phyloP scores from a whole-genome alignment of 805 yeast genomes.

The Wickerhamiella vanderwaltii region DNA sequence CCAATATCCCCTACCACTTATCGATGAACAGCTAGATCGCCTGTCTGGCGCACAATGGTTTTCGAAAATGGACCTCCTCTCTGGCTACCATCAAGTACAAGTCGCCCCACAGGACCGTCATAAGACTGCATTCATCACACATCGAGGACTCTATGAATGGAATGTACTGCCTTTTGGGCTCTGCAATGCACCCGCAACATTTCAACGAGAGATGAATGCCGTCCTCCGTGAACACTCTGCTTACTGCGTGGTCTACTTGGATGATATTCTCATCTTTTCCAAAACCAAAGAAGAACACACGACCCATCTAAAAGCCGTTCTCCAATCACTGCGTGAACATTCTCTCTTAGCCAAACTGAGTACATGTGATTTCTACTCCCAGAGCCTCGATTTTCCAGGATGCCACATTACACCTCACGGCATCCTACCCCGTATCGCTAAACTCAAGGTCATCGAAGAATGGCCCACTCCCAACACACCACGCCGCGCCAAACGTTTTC shows the following conservation, averaged over 20 bases:
- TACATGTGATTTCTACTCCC: not conserved
- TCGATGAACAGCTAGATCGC: slow-evolving; percentile 1
- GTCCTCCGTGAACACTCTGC: not conserved
- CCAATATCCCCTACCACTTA: slow-evolving; percentile 1
- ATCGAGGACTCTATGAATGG: not conserved
- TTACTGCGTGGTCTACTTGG: slow-evolving; percentile 1
- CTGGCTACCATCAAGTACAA: slow-evolving; percentile 1
- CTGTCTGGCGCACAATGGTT: not conserved
- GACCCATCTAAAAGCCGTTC: not conserved
- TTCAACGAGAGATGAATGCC: not conserved
- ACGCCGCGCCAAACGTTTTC: not conserved
- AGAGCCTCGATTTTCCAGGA: not conserved
- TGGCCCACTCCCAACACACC: slow-evolving; percentile 3
- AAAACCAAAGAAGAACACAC: not conserved
- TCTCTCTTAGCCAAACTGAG: not conserved
- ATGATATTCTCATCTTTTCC: slow-evolving; percentile 5
- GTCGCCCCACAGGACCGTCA: not conserved
- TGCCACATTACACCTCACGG: not conserved
- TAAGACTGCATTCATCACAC: slow-evolving; percentile 3
- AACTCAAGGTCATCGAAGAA: not conserved
- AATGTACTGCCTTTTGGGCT: slow-evolving; percentile 5
- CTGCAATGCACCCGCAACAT: slow-evolving; percentile 5
- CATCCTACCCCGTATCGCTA: not conserved
- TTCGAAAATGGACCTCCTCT: not conserved
- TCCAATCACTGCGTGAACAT: not conserved